phyloP scores from a whole-genome alignment of 805 yeast species.

The Naumovozyma baii region DNA sequence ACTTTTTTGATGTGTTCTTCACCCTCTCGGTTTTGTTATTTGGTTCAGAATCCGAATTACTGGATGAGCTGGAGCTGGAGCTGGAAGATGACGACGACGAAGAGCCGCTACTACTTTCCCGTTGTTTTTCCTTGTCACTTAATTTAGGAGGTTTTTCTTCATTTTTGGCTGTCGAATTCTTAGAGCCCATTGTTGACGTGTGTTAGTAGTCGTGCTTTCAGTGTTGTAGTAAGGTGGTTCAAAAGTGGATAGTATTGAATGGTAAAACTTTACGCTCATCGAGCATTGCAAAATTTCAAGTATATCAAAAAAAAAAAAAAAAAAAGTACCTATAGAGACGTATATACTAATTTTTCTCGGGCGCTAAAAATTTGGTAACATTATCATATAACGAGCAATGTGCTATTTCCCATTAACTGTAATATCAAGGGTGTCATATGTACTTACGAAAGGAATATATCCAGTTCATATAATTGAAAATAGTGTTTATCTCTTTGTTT shows the following conservation, averaged over 20 bases:
- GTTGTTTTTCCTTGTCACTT: conserved; percentile 18
- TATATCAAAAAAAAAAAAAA: too few relatives aligned
- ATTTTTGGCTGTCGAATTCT: not conserved
- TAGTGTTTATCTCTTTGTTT: too few relatives aligned
- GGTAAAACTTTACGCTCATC: not conserved
- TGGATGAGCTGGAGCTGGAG: conserved; percentile 2
- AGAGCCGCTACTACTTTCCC: conserved; percentile 9
- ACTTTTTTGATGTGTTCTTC: too few relatives aligned
- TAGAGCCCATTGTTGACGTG: not conserved
- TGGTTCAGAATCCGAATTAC: conserved; percentile 3
- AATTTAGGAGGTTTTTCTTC: conserved; percentile 22
- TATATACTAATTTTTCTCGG: not conserved
- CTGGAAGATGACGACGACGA: conserved; percentile 1
- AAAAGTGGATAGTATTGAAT: too few relatives aligned
- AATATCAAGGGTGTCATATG: too few relatives aligned
- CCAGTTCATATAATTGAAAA: too few relatives aligned
- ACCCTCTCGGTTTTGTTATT: too few relatives aligned
- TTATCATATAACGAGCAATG: not conserved
- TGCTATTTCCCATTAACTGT: not conserved
- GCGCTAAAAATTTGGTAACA: not conserved
- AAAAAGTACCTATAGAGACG: too few relatives aligned
- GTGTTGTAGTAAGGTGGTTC: too few relatives aligned
- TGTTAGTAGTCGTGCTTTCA: too few relatives aligned
- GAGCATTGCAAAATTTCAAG: not conserved
- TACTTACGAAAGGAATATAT: too few relatives aligned